These are phyloP conservation scores for Phylloporus sp. DNA, from an alignment of 1,284 basidiomycete species.

Conservation along the genomic window DNA sequence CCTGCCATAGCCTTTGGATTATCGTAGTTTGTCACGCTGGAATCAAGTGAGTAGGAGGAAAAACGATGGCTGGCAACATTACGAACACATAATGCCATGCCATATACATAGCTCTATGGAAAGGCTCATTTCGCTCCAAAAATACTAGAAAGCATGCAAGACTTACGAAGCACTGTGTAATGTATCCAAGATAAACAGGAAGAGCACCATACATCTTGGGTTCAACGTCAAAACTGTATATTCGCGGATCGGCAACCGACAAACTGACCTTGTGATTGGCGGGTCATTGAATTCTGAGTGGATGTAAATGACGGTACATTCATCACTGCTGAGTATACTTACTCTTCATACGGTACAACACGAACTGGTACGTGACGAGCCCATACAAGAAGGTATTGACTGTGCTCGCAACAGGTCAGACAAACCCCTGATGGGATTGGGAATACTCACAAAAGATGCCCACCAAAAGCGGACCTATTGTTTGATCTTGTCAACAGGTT, in stretches of 20 bases:
- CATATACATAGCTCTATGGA: constrained; percentile 20
- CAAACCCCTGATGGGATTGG: background rate
- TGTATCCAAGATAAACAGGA: background rate
- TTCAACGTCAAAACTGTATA: background rate
- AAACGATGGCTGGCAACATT: background rate
- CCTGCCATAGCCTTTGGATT: background rate
- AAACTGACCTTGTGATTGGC: constrained; percentile 20
- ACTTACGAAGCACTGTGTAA: background rate
- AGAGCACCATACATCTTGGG: background rate
- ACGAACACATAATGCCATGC: background rate
- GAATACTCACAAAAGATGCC: constrained; percentile 23
- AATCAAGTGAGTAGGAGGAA: background rate
- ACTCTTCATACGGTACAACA: background rate
- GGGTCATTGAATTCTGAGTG: constrained; percentile 49
- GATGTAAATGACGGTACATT: background rate
- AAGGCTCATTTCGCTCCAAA: constrained; percentile 1
- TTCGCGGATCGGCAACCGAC: background rate
- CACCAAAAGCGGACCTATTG: constrained; percentile 41
- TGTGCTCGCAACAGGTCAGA: background rate
- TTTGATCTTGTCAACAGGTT: background rate
- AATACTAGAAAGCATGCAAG: background rate
- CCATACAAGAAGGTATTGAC: background rate
- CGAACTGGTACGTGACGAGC: background rate
- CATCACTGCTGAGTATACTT: background rate
- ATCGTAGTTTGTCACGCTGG: background rate